Percentiles rank a stretch among this genome's conserved stretches.
phyloP scores from a whole-genome alignment of 169 alveolate genomes.

The Plasmodium relictum region DNA sequence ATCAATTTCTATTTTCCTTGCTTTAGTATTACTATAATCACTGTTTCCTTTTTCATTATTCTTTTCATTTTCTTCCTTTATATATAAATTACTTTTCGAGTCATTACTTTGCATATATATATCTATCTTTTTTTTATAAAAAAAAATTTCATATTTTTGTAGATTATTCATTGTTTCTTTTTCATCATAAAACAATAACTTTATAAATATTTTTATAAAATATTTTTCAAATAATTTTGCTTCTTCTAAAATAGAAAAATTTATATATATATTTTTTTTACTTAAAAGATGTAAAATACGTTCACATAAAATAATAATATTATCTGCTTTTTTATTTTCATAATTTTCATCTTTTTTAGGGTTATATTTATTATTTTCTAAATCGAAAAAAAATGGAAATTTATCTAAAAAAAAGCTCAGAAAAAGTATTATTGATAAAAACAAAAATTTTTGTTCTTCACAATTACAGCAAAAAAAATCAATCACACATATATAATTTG shows the following conservation, averaged over 20 bases:
- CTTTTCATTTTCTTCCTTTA: too few species aligned
- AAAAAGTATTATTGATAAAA: constrained; percentile 39
- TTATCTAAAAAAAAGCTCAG: constrained; percentile 52
- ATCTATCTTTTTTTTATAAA: background rate
- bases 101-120: too few species aligned
- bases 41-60: background rate
- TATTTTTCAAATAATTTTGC: constrained; percentile 34
- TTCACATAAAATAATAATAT: constrained; percentile 34
- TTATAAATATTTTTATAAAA: constrained; percentile 54
- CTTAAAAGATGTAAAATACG: constrained; percentile 38
- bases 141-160: constrained; percentile 58
- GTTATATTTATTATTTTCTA: background rate
- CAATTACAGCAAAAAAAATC: constrained; percentile 45
- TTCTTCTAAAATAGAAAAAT: constrained; percentile 14
- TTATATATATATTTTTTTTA: constrained; percentile 61
- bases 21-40: too few species aligned
- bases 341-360: too few species aligned
- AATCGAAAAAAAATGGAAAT: constrained; percentile 47
- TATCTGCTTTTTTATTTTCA: constrained; percentile 9
- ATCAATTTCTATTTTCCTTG: too few species aligned
- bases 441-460: constrained; percentile 51
- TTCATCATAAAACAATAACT: constrained; percentile 45
- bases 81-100: too few species aligned
- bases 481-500: constrained; percentile 35
- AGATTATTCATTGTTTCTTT: constrained; percentile 44